Percentiles rank a stretch among this genome's conserved stretches.
These are phyloP conservation scores for Neurospora sp. DNA, from an alignment of 495 filamentous ascomycete genomes.

Conservation along the genomic window DNA sequence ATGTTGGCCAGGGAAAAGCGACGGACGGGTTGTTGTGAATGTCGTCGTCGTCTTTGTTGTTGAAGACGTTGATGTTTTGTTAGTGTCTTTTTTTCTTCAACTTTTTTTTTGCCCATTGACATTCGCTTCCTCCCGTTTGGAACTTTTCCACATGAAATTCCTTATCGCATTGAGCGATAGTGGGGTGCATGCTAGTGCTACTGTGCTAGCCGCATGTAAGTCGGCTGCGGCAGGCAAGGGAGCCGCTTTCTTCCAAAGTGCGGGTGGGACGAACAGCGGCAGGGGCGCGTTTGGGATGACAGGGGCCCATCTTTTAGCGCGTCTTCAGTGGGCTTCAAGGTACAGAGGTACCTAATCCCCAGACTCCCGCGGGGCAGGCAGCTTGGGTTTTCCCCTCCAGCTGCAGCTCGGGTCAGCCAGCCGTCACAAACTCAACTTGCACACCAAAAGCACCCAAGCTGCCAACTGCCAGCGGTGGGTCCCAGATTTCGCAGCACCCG, in stretches of 20 bases:
- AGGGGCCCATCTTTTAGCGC: neutral
- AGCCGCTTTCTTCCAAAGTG: neutral
- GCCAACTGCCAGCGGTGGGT: neutral
- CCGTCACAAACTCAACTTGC: neutral
- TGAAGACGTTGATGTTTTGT: slow-evolving; percentile 18
- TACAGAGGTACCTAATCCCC: neutral
- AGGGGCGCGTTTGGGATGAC: neutral
- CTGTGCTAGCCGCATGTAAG: neutral
- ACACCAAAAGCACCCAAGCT: neutral
- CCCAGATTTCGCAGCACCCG: neutral
- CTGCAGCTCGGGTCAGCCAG: neutral
- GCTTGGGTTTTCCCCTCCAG: neutral
- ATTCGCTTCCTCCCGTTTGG: neutral
- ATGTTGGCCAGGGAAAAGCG: slow-evolving; percentile 16
- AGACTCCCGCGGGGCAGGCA: neutral
- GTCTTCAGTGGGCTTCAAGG: neutral
- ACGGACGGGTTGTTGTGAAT: slow-evolving; percentile 3
- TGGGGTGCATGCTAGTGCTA: neutral
- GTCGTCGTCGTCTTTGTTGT: neutral
- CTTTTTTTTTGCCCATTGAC: slow-evolving; percentile 22
- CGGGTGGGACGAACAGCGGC: neutral
- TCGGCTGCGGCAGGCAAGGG: neutral
- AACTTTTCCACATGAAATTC: neutral
- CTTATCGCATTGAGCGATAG: neutral
- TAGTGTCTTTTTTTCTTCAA: slow-evolving; percentile 3